Evolutionary conservation across 768 basidiomycete genomes (phyloP), one percentile per base, ranked within the genome.

Genomic region (Tulasnella sp.): DNA sequence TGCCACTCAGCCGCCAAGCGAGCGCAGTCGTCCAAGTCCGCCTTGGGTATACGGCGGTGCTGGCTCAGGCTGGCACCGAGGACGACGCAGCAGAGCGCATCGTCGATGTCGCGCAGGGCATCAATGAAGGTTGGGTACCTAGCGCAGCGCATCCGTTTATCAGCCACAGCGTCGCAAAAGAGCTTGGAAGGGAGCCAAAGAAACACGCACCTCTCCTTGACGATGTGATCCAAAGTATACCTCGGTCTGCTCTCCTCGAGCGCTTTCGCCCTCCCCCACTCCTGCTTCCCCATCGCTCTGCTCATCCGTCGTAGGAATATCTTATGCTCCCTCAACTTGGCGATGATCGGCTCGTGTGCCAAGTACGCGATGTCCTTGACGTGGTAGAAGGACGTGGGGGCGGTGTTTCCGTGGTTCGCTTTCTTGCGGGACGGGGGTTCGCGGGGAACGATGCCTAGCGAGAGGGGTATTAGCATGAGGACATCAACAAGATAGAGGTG

Each of bases 91-190:
- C 94, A 98, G 35, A 99, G 84, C 4, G 94, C 95, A 78, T 99
- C 97, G 80, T 98, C 95, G 76, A 98, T 92, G 79, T 99, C 97
- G 75, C 95, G 89, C 29, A 98, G 81, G 40, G 97, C 95, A 78
- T 98, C 94, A 69, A 93, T 86, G 81, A 99, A 99, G 1, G 95
- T 97, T 1, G 97, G 95, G 81, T 99, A 99, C 79, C 96, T 97
- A 98, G 98, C 1, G 95, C 96, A 1, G 97, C 94, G 81, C 98
- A 99, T 79, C 96, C 95, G 74, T 12, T 35, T 12, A 67, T 73
- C 74, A 40, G 72, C 41, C 9, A 19, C 35, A 72, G 66, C 74
- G 74, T 76, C 26, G 52, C 59, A 78, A 52, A 64, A 47, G 11
- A 9, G 70, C 47, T 35, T 71, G 70, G 17, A 35, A 62, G 62